Evolutionary conservation across 2,329 filamentous ascomycete species (phyloP), one percentile per base, ranked within the genome.

Genomic region (Pochonia chlamydosporia): DNA sequence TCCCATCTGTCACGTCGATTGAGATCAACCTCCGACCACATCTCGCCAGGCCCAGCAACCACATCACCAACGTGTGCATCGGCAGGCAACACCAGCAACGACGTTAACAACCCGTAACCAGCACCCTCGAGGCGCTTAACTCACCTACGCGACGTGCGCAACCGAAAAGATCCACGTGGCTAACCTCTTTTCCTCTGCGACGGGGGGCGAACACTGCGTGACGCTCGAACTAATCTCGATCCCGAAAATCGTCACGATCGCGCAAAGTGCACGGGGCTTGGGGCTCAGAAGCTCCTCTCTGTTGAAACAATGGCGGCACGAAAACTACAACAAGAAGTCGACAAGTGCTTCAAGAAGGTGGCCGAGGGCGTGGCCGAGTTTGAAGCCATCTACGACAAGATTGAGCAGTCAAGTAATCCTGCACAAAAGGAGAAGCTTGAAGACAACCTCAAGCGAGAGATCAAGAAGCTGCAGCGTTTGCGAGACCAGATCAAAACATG

Each of bases 401-500:
- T 99, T 56, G 87, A 92, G 62, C 84, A 91, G 58, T 90, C 90
- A 45, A 88, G 83, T 62, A 97, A 96, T 72, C 82, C 87, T 47
- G 89, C 93, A 52, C 93, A 97, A 71, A 96, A 96, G 68, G 93
- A 97, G 72, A 99, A 97, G 75, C 82, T 95, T 44, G 93, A 99
- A 69, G 93, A 99, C 72, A 89, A 93, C 65, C 79, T 99, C 58
- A 99, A 99, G 76, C 89, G 93, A 65, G 93, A 99, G 73, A 97
- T 97, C 80, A 99, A 99, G 84, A 99, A 99, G 79, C 83, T 99
- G 48, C 93, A 99, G 71, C 82, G 93, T 61, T 85, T 93, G 68
- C 87, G 93, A 63, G 93, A 99, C 69, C 93, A 97, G 75, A 97
- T 99, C 76, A 99, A 99, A 76, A 95, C 92, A 78, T 99, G 93